phyloP scores from a whole-genome alignment of 768 basidiomycete genomes.

The Artomyces pyxidatus region DNA sequence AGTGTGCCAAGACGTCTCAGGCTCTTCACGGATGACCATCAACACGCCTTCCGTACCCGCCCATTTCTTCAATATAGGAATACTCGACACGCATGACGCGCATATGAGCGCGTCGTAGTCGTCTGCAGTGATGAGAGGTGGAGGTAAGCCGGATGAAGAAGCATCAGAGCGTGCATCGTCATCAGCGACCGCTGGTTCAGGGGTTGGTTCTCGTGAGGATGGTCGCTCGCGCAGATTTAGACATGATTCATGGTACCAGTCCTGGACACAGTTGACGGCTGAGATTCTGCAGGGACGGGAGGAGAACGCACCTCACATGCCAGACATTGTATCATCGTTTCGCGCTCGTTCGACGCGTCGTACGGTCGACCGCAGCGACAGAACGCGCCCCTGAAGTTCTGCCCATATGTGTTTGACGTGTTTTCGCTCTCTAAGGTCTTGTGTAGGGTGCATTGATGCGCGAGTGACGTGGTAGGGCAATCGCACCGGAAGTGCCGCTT shows the following conservation, averaged over 20 bases:
- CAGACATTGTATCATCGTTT: conserved; percentile 87
- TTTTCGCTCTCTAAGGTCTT: conserved; percentile 46
- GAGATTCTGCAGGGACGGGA: background rate
- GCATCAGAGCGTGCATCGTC: conserved; percentile 50
- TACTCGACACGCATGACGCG: conserved; percentile 52
- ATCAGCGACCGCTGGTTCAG: conserved; percentile 24
- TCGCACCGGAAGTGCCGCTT: conserved; percentile 81
- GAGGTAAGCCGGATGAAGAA: conserved; percentile 59
- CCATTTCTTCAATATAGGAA: conserved; percentile 44
- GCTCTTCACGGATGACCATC: conserved; percentile 52
- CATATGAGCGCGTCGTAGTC: conserved; percentile 78
- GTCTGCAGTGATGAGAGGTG: conserved; percentile 53
- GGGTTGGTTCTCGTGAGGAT: conserved; percentile 34
- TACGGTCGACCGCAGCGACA: conserved; percentile 71
- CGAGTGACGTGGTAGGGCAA: conserved; percentile 62
- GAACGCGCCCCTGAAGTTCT: conserved; percentile 65
- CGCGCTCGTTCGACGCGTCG: conserved; percentile 62
- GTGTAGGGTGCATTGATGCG: conserved; percentile 60
- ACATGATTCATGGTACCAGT: conserved; percentile 91
- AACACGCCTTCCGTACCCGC: conserved; percentile 63
- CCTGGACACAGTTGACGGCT: conserved; percentile 33
- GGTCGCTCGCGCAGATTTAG: conserved; percentile 70
- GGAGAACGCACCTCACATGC: conserved; percentile 61
- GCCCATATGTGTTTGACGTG: conserved; percentile 53
- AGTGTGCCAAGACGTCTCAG: conserved; percentile 42